A percentile compares a stretch with the other conserved stretches of the same genome.
These are phyloP conservation scores for Erysimum cheiranthoides DNA, from an alignment of 345 rosid species.

Conservation along the genomic window DNA sequence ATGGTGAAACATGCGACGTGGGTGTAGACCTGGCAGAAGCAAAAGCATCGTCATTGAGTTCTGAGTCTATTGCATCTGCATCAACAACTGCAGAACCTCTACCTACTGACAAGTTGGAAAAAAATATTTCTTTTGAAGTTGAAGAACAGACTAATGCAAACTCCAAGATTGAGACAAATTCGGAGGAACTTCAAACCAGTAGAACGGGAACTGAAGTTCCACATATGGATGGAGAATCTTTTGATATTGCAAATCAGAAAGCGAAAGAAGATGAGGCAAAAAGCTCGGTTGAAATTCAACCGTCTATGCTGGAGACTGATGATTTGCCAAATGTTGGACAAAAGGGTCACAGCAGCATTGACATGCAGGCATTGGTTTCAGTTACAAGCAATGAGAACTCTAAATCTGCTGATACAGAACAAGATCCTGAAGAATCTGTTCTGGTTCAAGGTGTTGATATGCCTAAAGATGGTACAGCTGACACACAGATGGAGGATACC, in stretches of 20 bases:
- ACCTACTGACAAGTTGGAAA: conserved; percentile 31
- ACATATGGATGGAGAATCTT: conserved; percentile 22
- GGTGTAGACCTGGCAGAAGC: conserved; percentile 21
- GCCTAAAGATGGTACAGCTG: conserved; percentile 12
- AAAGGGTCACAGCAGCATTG: conserved; percentile 21
- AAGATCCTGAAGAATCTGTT: conserved; percentile 36
- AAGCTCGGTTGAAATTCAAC: conserved; percentile 26
- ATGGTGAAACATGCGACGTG: conserved; percentile 20
- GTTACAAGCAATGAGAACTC: conserved; percentile 31
- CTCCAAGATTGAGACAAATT: conserved; percentile 9
- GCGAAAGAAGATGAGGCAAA: conserved; percentile 23
- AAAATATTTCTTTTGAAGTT: conserved; percentile 19
- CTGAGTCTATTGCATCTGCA: conserved; percentile 33
- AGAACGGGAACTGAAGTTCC: conserved; percentile 16
- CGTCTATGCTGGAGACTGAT: conserved; percentile 27
- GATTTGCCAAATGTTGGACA: conserved; percentile 17
- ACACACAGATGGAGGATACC: conserved; percentile 37
- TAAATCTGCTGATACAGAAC: conserved; percentile 32
- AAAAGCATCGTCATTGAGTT: neutral
- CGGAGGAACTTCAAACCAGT: conserved; percentile 34
- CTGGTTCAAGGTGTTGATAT: conserved; percentile 30
- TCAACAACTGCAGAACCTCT: conserved; percentile 35
- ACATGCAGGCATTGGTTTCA: conserved; percentile 15
- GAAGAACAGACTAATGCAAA: conserved; percentile 31
- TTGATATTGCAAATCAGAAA: conserved; percentile 30